phyloP scores from a whole-genome alignment of 169 alveolate species.

The Cyclospora cayetanensis region DNA sequence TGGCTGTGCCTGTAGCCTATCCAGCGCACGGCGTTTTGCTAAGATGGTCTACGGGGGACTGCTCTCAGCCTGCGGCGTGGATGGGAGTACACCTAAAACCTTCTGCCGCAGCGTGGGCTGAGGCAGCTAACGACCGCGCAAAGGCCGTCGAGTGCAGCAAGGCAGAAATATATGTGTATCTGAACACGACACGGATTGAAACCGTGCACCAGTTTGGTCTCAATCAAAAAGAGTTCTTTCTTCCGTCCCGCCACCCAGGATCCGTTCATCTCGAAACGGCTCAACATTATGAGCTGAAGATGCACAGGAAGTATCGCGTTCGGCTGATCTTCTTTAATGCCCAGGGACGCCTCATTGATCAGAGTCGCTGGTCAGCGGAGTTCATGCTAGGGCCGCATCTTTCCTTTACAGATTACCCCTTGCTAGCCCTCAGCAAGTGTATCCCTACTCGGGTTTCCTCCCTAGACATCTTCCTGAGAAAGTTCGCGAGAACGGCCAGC shows the following conservation, averaged over 20 bases:
- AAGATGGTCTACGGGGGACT: conserved; percentile 73
- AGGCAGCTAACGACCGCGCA: conserved; percentile 7
- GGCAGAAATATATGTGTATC: conserved; percentile 62
- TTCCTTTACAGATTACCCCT: conserved; percentile 74
- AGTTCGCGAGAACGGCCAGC: conserved; percentile 72
- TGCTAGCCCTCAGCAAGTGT: conserved; percentile 70
- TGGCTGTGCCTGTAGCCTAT: conserved; percentile 74
- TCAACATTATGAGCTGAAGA: conserved; percentile 27
- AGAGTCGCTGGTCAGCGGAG: conserved; percentile 76
- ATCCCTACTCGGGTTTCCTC: conserved; percentile 75
- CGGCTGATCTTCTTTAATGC: conserved; percentile 41
- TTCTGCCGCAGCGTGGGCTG: conserved; percentile 70
- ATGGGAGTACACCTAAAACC: conserved; percentile 74
- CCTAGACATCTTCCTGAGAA: conserved; percentile 73
- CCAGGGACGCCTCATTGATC: conserved; percentile 52
- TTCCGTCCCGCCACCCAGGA: conserved; percentile 77
- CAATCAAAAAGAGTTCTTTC: conserved; percentile 75
- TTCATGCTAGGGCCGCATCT: conserved; percentile 73
- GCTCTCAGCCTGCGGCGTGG: conserved; percentile 69
- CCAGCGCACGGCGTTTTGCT: conserved; percentile 77
- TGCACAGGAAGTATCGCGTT: conserved; percentile 17
- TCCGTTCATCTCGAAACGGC: conserved; percentile 37
- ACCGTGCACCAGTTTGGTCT: conserved; percentile 74
- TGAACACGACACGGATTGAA: conserved; percentile 1
- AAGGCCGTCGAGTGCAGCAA: background rate